These are phyloP conservation scores for Populus trichocarpa DNA, from an alignment of 441 rosid species.

Conservation along the genomic window DNA sequence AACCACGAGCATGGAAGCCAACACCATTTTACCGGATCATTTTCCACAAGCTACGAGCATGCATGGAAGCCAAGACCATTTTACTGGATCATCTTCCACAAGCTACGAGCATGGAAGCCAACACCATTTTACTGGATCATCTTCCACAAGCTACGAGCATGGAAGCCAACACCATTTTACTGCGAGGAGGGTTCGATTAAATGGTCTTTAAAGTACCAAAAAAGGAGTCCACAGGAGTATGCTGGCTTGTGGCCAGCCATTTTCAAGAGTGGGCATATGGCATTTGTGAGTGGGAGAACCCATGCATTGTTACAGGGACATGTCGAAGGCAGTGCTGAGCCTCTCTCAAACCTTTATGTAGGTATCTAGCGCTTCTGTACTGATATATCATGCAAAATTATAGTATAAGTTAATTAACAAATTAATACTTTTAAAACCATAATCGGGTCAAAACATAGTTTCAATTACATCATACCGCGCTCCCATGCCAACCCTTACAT, in stretches of 20 bases:
- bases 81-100: too few relatives aligned
- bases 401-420: too few relatives aligned
- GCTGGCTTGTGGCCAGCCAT: constrained; percentile 3
- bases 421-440: too few relatives aligned
- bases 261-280: constrained; percentile 12
- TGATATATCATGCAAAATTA: too few relatives aligned
- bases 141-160: too few relatives aligned
- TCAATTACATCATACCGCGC: background rate
- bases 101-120: too few relatives aligned
- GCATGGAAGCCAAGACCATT: too few relatives aligned
- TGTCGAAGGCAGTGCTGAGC: constrained; percentile 1
- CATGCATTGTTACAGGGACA: constrained; percentile 12
- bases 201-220: background rate
- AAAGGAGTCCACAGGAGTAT: background rate
- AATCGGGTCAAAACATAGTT: background rate
- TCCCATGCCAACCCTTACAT: too few relatives aligned
- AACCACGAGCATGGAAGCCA: background rate
- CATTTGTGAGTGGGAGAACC: background rate
- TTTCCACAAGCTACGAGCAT: too few relatives aligned
- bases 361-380: background rate
- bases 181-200: background rate
- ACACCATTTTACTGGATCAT: too few relatives aligned
- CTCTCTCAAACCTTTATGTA: background rate
- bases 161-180: background rate
- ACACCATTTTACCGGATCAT: background rate